A percentile compares a stretch with the other conserved stretches of the same genome.
Conservation (phyloP, 495 filamentous ascomycete species). For the Penicillium angulare region DNA sequence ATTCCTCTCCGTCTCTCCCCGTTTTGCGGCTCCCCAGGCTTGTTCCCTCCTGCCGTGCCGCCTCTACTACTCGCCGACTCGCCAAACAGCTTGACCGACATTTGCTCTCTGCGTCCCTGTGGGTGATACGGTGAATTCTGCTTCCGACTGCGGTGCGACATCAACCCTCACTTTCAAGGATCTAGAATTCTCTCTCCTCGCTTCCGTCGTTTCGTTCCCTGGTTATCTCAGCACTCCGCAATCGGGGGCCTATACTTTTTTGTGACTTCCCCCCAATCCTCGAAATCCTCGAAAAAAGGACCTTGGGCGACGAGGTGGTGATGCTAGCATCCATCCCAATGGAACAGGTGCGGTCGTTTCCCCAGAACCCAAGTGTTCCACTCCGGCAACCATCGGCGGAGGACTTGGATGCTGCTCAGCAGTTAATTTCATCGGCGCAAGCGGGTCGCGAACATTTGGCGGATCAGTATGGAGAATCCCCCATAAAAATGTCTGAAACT, state of each 20-base stretch:
- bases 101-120: constrained; percentile 28
- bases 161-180: constrained; percentile 20
- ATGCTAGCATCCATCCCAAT: constrained; percentile 45
- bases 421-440: constrained; percentile 46
- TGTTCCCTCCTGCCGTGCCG: not conserved
- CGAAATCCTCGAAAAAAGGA: not conserved
- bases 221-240: constrained; percentile 3
- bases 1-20: not conserved
- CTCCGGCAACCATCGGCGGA: constrained; percentile 45
- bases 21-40: not conserved
- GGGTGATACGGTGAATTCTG: constrained; percentile 37
- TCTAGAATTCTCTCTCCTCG: constrained; percentile 16
- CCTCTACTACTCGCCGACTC: not conserved
- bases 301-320: constrained; percentile 17
- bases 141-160: constrained; percentile 39
- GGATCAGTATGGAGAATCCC: constrained; percentile 26
- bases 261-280: not conserved
- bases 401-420: constrained; percentile 47
- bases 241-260: constrained; percentile 3
- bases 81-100: constrained; percentile 38
- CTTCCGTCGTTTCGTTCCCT: constrained; percentile 18
- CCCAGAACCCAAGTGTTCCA: constrained; percentile 29
- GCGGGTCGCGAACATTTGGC: constrained; percentile 40
- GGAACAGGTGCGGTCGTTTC: constrained; percentile 41
- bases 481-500: constrained; percentile 10